Evolutionary conservation across 2,329 filamentous ascomycete genomes (phyloP).

Genomic region (Tolypocladium ophioglossoides): DNA sequence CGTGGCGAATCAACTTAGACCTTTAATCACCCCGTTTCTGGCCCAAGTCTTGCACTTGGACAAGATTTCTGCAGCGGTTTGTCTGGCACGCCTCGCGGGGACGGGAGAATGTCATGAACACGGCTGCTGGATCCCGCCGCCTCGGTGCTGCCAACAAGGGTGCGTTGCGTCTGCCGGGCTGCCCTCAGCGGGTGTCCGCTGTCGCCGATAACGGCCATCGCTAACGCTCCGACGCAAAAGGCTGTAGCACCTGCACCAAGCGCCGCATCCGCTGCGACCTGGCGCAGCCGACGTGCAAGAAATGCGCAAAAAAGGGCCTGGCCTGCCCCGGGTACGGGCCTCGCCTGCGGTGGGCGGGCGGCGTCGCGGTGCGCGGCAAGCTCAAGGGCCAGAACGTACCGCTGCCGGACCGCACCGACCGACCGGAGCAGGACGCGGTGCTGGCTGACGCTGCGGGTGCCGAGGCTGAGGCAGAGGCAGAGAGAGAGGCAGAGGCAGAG

Average conservation of each 20-base stretch:
- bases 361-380: constrained; percentile 16
- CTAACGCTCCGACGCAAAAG: constrained; percentile 1
- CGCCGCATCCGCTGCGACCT: constrained; percentile 19
- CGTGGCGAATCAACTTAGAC: constrained; percentile 1
- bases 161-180: not conserved
- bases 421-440: not conserved
- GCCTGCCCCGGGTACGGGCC: constrained; percentile 15
- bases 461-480: not conserved
- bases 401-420: not conserved
- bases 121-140: not conserved
- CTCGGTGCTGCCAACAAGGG: not conserved
- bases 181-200: not conserved
- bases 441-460: not conserved
- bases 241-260: constrained; percentile 15
- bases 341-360: constrained; percentile 16
- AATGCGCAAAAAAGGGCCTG: constrained; percentile 17
- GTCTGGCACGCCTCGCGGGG: not conserved
- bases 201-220: not conserved
- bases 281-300: constrained; percentile 12
- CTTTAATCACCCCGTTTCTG: not conserved
- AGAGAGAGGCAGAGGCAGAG: too few species aligned
- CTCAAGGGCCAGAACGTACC: constrained; percentile 10
- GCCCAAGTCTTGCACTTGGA: not conserved
- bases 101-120: not conserved
- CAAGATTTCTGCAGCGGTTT: not conserved